Evolutionary conservation across 2,329 filamentous ascomycete genomes (phyloP).

Genomic region (Apiospora marii): DNA sequence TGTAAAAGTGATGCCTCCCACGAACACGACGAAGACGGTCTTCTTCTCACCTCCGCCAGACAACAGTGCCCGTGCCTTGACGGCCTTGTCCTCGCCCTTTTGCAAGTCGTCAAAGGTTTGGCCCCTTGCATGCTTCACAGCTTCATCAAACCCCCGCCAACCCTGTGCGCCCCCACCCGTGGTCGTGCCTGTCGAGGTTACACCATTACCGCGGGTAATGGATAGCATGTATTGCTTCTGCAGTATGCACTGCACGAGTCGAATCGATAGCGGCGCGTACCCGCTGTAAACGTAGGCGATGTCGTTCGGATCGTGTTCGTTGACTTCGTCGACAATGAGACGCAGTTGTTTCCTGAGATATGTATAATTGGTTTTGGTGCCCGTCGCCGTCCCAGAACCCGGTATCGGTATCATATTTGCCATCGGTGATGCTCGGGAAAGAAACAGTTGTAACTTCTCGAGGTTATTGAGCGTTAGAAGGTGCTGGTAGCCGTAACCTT

Average conservation of each 20-base stretch:
- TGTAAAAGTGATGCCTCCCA: conserved; percentile 96
- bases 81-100: conserved; percentile 90
- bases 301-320: conserved; percentile 92
- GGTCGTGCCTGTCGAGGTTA: conserved; percentile 54
- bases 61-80: conserved; percentile 83
- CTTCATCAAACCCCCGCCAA: conserved; percentile 93
- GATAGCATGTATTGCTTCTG: conserved; percentile 86
- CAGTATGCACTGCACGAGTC: conserved; percentile 89
- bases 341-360: conserved; percentile 85
- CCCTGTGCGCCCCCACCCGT: conserved; percentile 73
- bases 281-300: conserved; percentile 98
- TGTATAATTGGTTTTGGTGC: conserved; percentile 87
- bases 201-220: conserved; percentile 69
- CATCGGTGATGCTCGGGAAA: conserved; percentile 77
- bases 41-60: conserved; percentile 79
- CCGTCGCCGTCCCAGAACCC: conserved; percentile 62
- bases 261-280: conserved; percentile 90
- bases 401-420: conserved; percentile 83
- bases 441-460: conserved; percentile 87
- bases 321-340: conserved; percentile 94
- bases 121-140: conserved; percentile 85
- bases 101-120: conserved; percentile 92
- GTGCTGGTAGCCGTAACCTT: conserved; percentile 96
- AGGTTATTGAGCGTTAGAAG: conserved; percentile 86
- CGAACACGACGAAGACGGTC: conserved; percentile 93